Percentiles rank a stretch among this genome's conserved stretches.
These are phyloP conservation scores for Emergomyces africanus DNA, from an alignment of 2,329 filamentous ascomycete genomes.

Conservation along the genomic window DNA sequence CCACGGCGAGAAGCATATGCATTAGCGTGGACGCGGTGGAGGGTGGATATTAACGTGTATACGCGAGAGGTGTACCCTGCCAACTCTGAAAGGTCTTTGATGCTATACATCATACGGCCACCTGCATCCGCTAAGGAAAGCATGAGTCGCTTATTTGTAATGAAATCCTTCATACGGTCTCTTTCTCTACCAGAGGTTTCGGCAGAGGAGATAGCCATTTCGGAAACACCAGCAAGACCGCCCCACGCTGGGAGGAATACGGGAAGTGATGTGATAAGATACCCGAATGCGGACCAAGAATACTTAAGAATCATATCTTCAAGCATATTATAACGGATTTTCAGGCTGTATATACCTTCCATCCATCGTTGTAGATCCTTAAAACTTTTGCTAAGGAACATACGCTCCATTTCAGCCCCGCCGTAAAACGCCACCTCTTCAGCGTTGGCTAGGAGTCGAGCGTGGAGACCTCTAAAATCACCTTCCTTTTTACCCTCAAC, in stretches of 20 bases:
- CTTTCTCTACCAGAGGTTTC: constrained; percentile 51
- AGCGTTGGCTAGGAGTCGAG: constrained; percentile 86
- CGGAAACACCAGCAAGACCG: constrained; percentile 60
- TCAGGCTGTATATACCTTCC: constrained; percentile 95
- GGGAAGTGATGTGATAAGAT: constrained; percentile 81
- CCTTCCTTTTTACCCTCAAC: constrained; percentile 92
- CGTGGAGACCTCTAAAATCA: constrained; percentile 83
- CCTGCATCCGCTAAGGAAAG: constrained; percentile 91
- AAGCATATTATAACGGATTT: constrained; percentile 97
- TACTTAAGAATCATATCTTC: constrained; percentile 98
- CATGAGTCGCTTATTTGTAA: constrained; percentile 98
- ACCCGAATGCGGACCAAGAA: constrained; percentile 96
- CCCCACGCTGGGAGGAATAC: constrained; percentile 94
- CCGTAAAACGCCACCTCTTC: constrained; percentile 98
- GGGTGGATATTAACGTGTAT: constrained; percentile 86
- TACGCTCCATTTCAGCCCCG: constrained; percentile 87
- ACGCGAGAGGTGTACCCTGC: constrained; percentile 93
- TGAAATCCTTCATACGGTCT: constrained; percentile 93
- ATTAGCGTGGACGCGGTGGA: constrained; percentile 84
- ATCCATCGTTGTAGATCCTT: constrained; percentile 90
- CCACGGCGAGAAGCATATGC: constrained; percentile 63
- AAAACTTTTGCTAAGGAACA: constrained; percentile 84
- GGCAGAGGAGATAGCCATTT: constrained; percentile 39
- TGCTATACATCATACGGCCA: constrained; percentile 98
- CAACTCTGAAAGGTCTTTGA: constrained; percentile 93